These are phyloP conservation scores for Pharus latifolius DNA, from an alignment of 176 grass and related monocot genomes.

Conservation along the genomic window DNA sequence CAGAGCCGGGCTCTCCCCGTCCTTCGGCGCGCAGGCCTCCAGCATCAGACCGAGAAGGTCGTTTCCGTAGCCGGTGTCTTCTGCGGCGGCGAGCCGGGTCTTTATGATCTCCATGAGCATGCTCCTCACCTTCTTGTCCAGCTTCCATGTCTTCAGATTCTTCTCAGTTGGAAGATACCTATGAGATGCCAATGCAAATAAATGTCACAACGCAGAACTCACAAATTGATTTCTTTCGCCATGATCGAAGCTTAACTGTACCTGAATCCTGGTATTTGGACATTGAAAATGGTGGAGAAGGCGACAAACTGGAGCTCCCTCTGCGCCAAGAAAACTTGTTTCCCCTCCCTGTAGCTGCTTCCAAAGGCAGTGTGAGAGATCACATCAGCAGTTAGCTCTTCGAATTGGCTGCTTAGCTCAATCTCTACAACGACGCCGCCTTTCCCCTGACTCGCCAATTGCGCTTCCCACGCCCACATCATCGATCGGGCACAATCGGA, in stretches of 20 bases:
- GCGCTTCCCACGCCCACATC: constrained; percentile 34
- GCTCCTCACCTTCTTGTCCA: constrained; percentile 14
- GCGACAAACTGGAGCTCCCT: constrained; percentile 34
- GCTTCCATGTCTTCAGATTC: constrained; percentile 7
- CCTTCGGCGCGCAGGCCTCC: not conserved
- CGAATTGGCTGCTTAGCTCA: constrained; percentile 30
- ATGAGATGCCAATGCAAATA: too few species aligned
- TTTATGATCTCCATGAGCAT: constrained; percentile 32
- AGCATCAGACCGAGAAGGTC: constrained; percentile 46
- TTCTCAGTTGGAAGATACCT: constrained; percentile 16
- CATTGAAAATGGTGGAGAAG: not conserved
- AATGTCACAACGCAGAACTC: not conserved
- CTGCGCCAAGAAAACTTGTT: constrained; percentile 32
- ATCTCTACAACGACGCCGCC: not conserved
- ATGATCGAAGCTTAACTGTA: not conserved
- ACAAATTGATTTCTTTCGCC: too few species aligned
- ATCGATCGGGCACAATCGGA: constrained; percentile 23
- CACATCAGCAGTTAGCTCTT: constrained; percentile 49
- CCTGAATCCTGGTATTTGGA: constrained; percentile 7
- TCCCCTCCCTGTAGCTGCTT: constrained; percentile 43
- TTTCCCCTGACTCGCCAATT: not conserved
- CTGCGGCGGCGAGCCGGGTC: not conserved
- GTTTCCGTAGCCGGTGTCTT: constrained; percentile 1
- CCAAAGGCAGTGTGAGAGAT: constrained; percentile 58
- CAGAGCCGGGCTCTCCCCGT: not conserved